Evolutionary conservation across 139 green algal genomes (phyloP).

Genomic region (Ulvella scutata): DNA sequence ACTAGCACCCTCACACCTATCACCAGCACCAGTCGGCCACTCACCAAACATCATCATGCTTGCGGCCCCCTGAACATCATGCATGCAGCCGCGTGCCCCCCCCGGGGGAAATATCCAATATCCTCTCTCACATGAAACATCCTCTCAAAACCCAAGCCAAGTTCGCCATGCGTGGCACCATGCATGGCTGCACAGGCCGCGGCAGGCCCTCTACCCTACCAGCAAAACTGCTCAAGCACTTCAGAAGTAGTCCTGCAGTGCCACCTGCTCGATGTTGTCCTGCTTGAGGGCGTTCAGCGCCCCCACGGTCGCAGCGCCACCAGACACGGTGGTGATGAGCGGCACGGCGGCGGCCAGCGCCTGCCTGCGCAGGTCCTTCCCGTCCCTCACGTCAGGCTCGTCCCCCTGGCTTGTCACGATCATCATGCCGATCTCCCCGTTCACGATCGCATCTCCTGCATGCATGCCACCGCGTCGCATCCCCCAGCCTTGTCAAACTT

Average conservation of each 20-base stretch:
- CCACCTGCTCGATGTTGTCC: conserved; percentile 57
- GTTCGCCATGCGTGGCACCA: too few species aligned
- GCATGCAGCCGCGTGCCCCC: too few species aligned
- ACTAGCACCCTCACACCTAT: too few species aligned
- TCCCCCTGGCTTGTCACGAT: conserved; percentile 85
- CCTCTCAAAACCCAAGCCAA: too few species aligned
- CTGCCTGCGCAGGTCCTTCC: conserved; percentile 76
- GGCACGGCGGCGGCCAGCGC: conserved; percentile 81
- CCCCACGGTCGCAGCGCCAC: conserved; percentile 57
- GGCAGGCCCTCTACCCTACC: neutral
- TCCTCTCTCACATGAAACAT: too few species aligned
- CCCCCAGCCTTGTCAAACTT: too few species aligned
- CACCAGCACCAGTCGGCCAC: too few species aligned
- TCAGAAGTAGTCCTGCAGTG: conserved; percentile 71
- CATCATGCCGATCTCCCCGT: conserved; percentile 79
- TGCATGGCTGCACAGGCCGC: too few species aligned
- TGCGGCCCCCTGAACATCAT: too few species aligned
- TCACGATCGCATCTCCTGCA: conserved; percentile 57
- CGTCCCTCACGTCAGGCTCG: conserved; percentile 76
- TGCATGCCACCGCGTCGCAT: too few species aligned
- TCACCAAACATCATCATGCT: too few species aligned
- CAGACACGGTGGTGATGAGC: conserved; percentile 89
- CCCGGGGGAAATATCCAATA: too few species aligned
- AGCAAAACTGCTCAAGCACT: neutral
- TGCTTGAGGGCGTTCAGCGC: conserved; percentile 66